Evolutionary conservation across 441 rosid species (phyloP), one percentile per base, ranked within the genome.

Genomic region (Dalechampia spathulata): DNA sequence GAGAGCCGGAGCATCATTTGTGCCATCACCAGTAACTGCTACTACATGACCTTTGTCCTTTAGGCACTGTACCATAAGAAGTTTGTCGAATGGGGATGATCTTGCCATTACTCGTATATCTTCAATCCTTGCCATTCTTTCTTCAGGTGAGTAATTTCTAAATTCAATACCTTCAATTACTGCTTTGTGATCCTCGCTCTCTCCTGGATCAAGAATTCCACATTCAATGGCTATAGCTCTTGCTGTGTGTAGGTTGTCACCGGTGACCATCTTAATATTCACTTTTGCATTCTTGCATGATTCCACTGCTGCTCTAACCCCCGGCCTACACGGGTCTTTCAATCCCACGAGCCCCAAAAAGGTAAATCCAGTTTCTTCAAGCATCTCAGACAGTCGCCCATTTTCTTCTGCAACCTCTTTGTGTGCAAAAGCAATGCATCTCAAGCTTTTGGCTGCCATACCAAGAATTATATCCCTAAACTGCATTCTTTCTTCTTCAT

Each of bases 1-100:
- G n/a, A n/a, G n/a, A n/a, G n/a, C n/a, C n/a, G n/a, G n/a, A n/a
- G 82, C 79, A 53, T 81, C 86, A 52, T 78, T 81, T 0, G 76
- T 78, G 0, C 86, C 83, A 14, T 81, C 86, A 15, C 84, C 80
- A 0, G 84, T 78, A 12, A 78, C 83, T 14, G 75, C 83, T 0
- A 78, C 83, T 10, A 81, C 80, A 34, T 76, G 66, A 12, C 75
- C 77, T 30, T 56, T 74, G 41, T 61, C 53, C 70, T 70, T 74
- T 71, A 76, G 12, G 65, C 72, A 58, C 25, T 68, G 65, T 4
- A 82, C 81, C 77, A 82, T 68, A 19, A 73, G 60, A 28, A 74
- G 83, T 65, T 81, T 76, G 71, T 81, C 80, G 15, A 72, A 62
- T 2, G 80, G 83, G 0, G 77, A 78, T 1, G 86, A 69, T 63